A percentile compares a stretch with the other conserved stretches of the same genome.
Evolutionary conservation across 202 grass and related monocot genomes (phyloP).

Genomic region (Carex sylvatica): DNA sequence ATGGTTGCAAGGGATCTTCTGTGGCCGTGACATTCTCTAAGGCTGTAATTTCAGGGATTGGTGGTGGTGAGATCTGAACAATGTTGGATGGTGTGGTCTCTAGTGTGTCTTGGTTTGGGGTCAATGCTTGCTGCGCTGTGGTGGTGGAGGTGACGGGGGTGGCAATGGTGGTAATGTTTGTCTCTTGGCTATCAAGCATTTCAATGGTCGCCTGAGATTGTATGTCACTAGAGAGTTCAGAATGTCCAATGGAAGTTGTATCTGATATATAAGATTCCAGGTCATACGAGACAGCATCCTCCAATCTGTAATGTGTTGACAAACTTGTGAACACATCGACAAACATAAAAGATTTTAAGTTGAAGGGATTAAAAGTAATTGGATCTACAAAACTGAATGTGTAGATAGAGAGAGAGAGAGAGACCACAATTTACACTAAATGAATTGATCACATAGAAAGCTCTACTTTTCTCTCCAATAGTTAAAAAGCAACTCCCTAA

Average conservation of each 20-base stretch:
- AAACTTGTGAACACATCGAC: not conserved
- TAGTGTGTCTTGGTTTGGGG: conserved; percentile 20
- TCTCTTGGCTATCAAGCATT: conserved; percentile 35
- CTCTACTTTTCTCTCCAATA: not conserved
- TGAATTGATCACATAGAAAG: not conserved
- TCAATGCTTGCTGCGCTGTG: conserved; percentile 28
- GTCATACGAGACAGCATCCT: conserved; percentile 52
- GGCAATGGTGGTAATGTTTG: not conserved
- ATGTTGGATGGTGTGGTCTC: conserved; percentile 5
- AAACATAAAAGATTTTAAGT: not conserved
- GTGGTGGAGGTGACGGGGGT: conserved; percentile 12
- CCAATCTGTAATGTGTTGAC: conserved; percentile 49
- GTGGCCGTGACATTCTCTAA: conserved; percentile 2
- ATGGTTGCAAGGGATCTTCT: conserved; percentile 43
- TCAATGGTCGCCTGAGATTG: conserved; percentile 38
- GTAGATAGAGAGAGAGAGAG: not conserved
- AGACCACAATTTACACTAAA: not conserved
- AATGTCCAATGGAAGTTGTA: conserved; percentile 34
- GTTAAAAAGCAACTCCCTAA: not conserved
- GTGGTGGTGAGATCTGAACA: not conserved
- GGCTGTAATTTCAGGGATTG: not conserved
- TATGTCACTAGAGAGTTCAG: conserved; percentile 34
- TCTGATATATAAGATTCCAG: conserved; percentile 49
- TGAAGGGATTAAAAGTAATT: not conserved
- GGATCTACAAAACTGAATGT: not conserved